Percentiles rank a stretch among this genome's conserved stretches.
These are phyloP conservation scores for Clitopilus hobsonii DNA, from an alignment of 768 basidiomycete genomes.

Conservation along the genomic window DNA sequence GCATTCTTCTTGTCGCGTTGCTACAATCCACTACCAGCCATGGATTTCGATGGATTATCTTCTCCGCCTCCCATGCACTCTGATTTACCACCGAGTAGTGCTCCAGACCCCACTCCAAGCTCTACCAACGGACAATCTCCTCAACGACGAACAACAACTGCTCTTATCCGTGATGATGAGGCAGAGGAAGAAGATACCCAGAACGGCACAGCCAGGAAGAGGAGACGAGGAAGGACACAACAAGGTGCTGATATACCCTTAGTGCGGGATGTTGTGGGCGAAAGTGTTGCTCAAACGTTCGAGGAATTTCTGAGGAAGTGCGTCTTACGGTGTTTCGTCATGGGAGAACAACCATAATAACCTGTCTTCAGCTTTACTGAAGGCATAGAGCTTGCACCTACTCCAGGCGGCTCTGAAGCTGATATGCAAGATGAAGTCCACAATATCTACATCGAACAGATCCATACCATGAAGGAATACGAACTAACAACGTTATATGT, in stretches of 20 bases:
- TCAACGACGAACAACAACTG: conserved; percentile 40
- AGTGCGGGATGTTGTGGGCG: conserved; percentile 92
- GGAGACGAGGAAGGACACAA: conserved; percentile 46
- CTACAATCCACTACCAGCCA: conserved; percentile 21
- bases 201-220: conserved; percentile 31
- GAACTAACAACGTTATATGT: conserved; percentile 95
- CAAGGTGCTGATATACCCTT: conserved; percentile 70
- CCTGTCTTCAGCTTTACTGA: conserved; percentile 68
- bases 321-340: conserved; percentile 21
- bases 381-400: conserved; percentile 71
- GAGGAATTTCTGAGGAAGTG: conserved; percentile 90
- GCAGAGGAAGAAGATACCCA: conserved; percentile 40
- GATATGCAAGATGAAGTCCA: conserved; percentile 59
- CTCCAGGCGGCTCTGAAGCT: conserved; percentile 76
- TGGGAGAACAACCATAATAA: conserved; percentile 3
- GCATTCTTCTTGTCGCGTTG: conserved; percentile 23
- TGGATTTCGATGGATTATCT: conserved; percentile 55
- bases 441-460: conserved; percentile 85
- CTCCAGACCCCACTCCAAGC: conserved; percentile 29
- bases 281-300: conserved; percentile 90
- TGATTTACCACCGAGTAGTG: conserved; percentile 48
- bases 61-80: conserved; percentile 52
- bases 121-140: conserved; percentile 28
- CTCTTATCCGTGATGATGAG: conserved; percentile 50
- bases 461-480: conserved; percentile 92